phyloP scores from a whole-genome alignment of 805 yeast species.

The Metschnikowia peoriensis region DNA sequence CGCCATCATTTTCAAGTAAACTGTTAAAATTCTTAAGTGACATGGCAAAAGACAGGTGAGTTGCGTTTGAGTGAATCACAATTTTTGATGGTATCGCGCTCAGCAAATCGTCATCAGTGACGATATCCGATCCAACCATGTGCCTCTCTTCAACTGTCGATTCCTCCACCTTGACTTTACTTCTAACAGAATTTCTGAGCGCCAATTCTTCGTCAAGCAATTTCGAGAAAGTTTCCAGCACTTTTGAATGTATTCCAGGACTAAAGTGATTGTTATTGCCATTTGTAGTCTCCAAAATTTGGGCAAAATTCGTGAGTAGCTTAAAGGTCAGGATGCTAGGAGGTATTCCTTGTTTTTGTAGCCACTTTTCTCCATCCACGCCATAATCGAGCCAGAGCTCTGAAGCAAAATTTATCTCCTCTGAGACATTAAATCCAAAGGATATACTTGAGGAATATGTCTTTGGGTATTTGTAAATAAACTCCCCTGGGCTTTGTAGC shows the following conservation, averaged over 20 bases:
- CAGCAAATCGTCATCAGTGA: constrained; percentile 53
- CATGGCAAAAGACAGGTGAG: constrained; percentile 33
- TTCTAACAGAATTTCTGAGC: constrained; percentile 37
- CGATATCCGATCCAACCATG: constrained; percentile 33
- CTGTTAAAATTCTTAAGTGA: constrained; percentile 31
- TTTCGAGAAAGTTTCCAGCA: constrained; percentile 32
- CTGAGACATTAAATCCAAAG: constrained; percentile 55
- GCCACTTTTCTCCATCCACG: constrained; percentile 51
- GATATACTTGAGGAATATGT: constrained; percentile 51
- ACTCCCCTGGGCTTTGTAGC: constrained; percentile 62
- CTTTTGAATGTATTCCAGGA: constrained; percentile 30
- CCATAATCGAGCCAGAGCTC: constrained; percentile 53
- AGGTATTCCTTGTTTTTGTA: constrained; percentile 42
- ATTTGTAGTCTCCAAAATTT: constrained; percentile 35
- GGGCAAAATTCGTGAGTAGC: constrained; percentile 47
- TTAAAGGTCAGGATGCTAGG: constrained; percentile 55
- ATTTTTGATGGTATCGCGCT: constrained; percentile 56
- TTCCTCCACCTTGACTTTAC: constrained; percentile 27
- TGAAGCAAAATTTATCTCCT: constrained; percentile 58
- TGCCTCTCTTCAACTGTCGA: constrained; percentile 31
- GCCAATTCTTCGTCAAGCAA: constrained; percentile 44
- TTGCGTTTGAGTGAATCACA: constrained; percentile 31
- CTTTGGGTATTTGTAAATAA: constrained; percentile 56
- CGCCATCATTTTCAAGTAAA: constrained; percentile 12
- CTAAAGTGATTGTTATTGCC: constrained; percentile 31